Evolutionary conservation across 352 stramenopile genomes (phyloP), one percentile per base, ranked within the genome.

Genomic region (Proteromonas lacertae): DNA sequence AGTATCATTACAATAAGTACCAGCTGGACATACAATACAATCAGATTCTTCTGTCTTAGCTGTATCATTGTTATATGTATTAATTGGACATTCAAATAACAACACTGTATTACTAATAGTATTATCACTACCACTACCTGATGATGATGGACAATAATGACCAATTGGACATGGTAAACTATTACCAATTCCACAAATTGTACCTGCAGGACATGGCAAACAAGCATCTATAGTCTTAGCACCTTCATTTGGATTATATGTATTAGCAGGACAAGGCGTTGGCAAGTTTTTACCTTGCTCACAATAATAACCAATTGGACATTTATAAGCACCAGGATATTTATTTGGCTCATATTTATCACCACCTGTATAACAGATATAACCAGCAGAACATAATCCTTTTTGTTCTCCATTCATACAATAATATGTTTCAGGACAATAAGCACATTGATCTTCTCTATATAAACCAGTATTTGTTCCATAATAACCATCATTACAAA

Each of bases 401-500:
- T 64, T 70, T 19, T 73, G 31, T 1, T 48, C 60, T 2, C 67
- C 69, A 18, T 60, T 55, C 0, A 62, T 43, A 40, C 70, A 83
- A 33, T 69, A 82, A 4, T 62, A 64, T 0, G 62, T 65, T 4
- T 62, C 46, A 16, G 43, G 47, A 32, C 69, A 84, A 0, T 53
- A 43, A 6, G 64, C 59, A 39, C 70, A 86, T 9, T 77, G 48
- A 0, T 29, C 36, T 0, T 59, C 47, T 12, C 37, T 46, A 17
- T 53, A 48, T 0, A 80, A 41, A 6, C 51, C 58, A 14, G 8
- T 30, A 19, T n/a, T 24, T 17, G 61, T 48, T 2, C 65, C 66
- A 29, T 71, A 82, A 0, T 67, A 80, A 4, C 67, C 67, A 38
- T 55, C 56, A 0, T 60, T 60, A 47, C 69, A 84, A 4, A 73